Evolutionary conservation across 805 yeast genomes (phyloP).

Genomic region (Hanseniaspora pseudoguilliermondii): DNA sequence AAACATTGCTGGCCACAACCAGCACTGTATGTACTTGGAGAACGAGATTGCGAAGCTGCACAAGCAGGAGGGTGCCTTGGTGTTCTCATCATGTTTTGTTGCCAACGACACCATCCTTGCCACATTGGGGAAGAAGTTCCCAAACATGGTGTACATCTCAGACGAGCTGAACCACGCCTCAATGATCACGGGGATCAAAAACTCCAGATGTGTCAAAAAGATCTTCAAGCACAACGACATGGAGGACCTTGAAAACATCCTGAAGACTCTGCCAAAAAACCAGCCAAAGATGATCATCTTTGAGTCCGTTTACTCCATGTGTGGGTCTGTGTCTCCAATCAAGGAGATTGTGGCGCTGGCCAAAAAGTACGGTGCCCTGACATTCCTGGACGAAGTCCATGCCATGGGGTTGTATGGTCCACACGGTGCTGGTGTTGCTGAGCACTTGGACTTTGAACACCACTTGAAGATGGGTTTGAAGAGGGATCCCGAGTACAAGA

Average conservation of each 20-base stretch:
- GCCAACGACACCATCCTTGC: conserved; percentile 94
- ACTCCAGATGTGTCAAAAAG: conserved; percentile 78
- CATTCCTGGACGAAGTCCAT: conserved; percentile 95
- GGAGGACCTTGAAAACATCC: conserved; percentile 63
- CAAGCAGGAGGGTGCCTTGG: conserved; percentile 88
- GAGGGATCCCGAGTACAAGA: conserved; percentile 31
- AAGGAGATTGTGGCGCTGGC: conserved; percentile 88
- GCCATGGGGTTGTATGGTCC: conserved; percentile 99
- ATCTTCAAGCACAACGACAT: conserved; percentile 86
- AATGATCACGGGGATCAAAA: conserved; percentile 90
- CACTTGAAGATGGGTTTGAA: conserved; percentile 50
- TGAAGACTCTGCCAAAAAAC: conserved; percentile 70
- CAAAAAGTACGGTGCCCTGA: conserved; percentile 91
- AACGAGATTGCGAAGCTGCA: conserved; percentile 79
- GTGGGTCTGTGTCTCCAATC: conserved; percentile 93
- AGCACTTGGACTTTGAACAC: conserved; percentile 78
- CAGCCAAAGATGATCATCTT: conserved; percentile 92
- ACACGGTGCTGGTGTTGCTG: conserved; percentile 99
- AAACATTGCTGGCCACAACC: conserved; percentile 95
- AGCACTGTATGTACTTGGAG: conserved; percentile 78
- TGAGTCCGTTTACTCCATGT: conserved; percentile 96
- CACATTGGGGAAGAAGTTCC: conserved; percentile 78
- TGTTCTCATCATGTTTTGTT: conserved; percentile 88
- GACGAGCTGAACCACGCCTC: conserved; percentile 95
- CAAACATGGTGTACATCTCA: conserved; percentile 79